Evolutionary conservation across 495 filamentous ascomycete species (phyloP).

Genomic region (Aspergillus panamensis): DNA sequence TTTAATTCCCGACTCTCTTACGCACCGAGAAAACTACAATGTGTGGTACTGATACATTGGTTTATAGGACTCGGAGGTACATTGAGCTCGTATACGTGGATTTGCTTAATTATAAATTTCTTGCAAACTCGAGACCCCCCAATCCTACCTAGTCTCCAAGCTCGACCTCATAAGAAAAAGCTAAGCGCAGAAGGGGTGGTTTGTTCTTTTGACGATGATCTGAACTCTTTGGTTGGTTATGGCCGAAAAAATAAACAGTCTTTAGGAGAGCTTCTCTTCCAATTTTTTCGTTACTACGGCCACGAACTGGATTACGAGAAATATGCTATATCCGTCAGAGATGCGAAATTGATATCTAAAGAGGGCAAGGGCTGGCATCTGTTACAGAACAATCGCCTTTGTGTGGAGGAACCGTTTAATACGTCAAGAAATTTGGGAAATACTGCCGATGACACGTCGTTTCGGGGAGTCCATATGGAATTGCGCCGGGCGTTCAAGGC

Average conservation of each 20-base stretch:
- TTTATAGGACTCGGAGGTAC: slow-evolving; percentile 80
- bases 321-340: slow-evolving; percentile 79
- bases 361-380: slow-evolving; percentile 82
- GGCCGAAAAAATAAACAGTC: slow-evolving; percentile 79
- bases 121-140: slow-evolving; percentile 86
- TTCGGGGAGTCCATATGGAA: slow-evolving; percentile 85
- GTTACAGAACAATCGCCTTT: slow-evolving; percentile 73
- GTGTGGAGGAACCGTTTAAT: slow-evolving; percentile 97
- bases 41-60: slow-evolving; percentile 7
- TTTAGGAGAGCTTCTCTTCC: slow-evolving; percentile 77
- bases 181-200: slow-evolving; percentile 57
- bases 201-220: slow-evolving; percentile 80
- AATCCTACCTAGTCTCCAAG: slow-evolving; percentile 82
- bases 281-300: slow-evolving; percentile 92
- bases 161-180: slow-evolving; percentile 61
- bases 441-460: slow-evolving; percentile 91
- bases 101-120: slow-evolving; percentile 97
- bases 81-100: slow-evolving; percentile 99
- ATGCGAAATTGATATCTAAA: slow-evolving; percentile 78
- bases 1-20: background rate
- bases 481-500: slow-evolving; percentile 82
- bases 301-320: slow-evolving; percentile 90
- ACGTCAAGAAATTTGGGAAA: slow-evolving; percentile 90
- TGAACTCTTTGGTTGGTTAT: slow-evolving; percentile 66
- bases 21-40: background rate